Base-by-base conservation (phyloP, 257 asterid species). In the Thymus quinquecostatus region DNA sequence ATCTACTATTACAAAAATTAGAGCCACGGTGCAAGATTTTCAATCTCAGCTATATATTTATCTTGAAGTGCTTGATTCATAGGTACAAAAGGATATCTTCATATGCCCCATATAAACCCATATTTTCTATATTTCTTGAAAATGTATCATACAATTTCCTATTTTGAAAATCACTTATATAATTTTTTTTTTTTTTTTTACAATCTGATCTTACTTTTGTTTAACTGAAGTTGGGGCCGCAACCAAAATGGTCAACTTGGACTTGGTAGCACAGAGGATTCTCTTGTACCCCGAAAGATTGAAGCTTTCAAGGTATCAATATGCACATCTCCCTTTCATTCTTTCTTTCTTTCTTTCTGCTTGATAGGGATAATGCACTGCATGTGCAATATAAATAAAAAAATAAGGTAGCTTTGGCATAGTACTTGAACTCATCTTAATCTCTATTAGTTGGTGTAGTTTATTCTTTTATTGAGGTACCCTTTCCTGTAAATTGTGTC, bases 191-290 rank as follows among this genome's bases (percentile, higher is more conserved):
- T 21, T 21, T 21, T 21, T 21, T 21, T 21, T 57, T 65, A 55
- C 64, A 59, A 68, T 68, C 62, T 77, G 69, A 70, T 64, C 36
- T 69, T 72, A 36, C 69, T 54, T 67, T 41, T 71, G 11, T 75
- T 60, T 70, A 60, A 72, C 80, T 88, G 78, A 76, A 94, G 99
- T 74, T 94, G 99, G 99, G 99, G 99, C 44, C 79, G 99, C 57
- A 94, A 94, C 81, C 98, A 94, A 82, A 94, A 94, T 77, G 99
- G 99, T 75, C 99, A 94, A 78, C 90, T 94, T n/a, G 99, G 99
- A 67, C 93, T 94, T 49, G 98, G 99, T 67, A 89, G 92, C 64
- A 89, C 81, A 8, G 97, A 91, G 82, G 99, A 94, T 81, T 88
- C 95, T 77, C 96, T 85, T 54, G 88, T 91, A 80, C 99, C 99